These are phyloP conservation scores for Prunus persica DNA, from an alignment of 306 rosid species.

Conservation along the genomic window Prunus_persica_NCBIv2 NC_034009.1:41438001-41438500, in stretches of 20 bases:
- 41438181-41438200: too few species aligned
- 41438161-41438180: neutral
- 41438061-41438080: neutral
- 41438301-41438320: too few species aligned
- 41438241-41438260: too few species aligned
- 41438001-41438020: neutral
- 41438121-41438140: too few species aligned
- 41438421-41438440: constrained; percentile 39
- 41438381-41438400: neutral
- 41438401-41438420: constrained; percentile 23
- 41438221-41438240: too few species aligned
- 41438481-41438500: constrained; percentile 64
- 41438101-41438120: too few species aligned
- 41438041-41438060: neutral
- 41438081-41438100: too few species aligned
- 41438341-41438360: neutral
- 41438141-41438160: neutral
- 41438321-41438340: too few species aligned
- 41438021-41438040: neutral
- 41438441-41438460: constrained; percentile 78
- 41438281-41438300: neutral
- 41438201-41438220: too few species aligned
- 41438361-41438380: neutral
- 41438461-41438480: constrained; percentile 38
- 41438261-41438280: too few species aligned